Evolutionary conservation across 306 rosid species (phyloP).

Genomic region (Dryas drummondii): DNA sequence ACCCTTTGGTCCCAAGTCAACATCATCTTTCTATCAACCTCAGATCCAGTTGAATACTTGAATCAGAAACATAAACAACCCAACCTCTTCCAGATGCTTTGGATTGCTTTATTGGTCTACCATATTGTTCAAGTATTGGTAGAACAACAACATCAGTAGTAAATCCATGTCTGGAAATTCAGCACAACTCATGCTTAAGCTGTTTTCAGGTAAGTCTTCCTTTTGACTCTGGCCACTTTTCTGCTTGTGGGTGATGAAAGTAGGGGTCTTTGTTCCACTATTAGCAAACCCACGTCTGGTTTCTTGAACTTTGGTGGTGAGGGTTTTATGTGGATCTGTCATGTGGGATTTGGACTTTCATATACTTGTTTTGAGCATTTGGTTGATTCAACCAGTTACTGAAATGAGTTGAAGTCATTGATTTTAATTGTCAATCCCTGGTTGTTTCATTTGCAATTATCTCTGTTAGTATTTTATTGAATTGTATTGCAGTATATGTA

Average conservation of each 20-base stretch:
- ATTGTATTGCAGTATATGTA: background rate
- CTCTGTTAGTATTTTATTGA: background rate
- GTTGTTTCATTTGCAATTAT: background rate
- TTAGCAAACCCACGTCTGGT: background rate
- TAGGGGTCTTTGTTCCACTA: background rate
- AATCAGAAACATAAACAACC: slow-evolving; percentile 11
- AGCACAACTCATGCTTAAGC: slow-evolving; percentile 23
- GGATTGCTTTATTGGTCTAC: slow-evolving; percentile 9
- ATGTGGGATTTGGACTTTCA: background rate
- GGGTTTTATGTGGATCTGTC: background rate
- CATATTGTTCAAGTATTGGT: background rate
- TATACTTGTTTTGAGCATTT: background rate
- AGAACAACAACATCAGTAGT: slow-evolving; percentile 1
- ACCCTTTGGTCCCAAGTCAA: slow-evolving; percentile 37
- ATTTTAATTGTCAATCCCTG: slow-evolving; percentile 1
- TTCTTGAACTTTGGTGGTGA: background rate
- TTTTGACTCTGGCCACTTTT: background rate
- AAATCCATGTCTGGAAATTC: slow-evolving; percentile 37
- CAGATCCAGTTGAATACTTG: slow-evolving; percentile 41
- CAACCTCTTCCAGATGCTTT: slow-evolving; percentile 6
- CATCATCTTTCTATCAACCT: slow-evolving; percentile 26
- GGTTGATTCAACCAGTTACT: background rate
- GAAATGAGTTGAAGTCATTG: background rate
- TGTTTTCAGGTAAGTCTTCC: slow-evolving; percentile 36
- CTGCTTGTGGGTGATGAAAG: slow-evolving; percentile 14